Base-by-base conservation (phyloP, 2,329 filamentous ascomycete genomes). In the Aspergillus novoparasiticus region DNA sequence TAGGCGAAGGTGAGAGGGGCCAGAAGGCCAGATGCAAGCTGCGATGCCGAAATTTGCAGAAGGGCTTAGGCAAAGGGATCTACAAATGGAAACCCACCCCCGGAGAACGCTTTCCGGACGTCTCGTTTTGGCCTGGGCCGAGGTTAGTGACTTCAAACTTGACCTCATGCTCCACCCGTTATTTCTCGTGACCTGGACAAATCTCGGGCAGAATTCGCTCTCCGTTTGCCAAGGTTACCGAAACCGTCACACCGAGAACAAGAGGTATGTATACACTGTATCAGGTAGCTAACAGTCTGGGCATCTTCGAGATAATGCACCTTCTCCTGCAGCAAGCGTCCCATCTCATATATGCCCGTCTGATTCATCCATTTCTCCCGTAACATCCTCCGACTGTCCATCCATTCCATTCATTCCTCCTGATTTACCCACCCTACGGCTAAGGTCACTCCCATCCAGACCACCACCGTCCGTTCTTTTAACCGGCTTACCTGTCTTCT, bases 51-150 rank as follows among this genome's bases (percentile, higher is more conserved):
- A 55, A n/a, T 55, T 55, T 55, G n/a, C 43, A 59, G 45, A 36
- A 43, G 45, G 45, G 23, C 36, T 46, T 57, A 46, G 55, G 55
- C 58, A 59, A 59, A 59, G 36, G 48, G 58, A 59, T 59, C 58
- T 46, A 54, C 58, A 51, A 50, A 50, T 51, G 36, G 48, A 34
- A 51, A 57, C 45, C 61, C 62, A 60, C 58, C 61, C 61, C 61
- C 62, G 62, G 62, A 64, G 62, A 64, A 64, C 62, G 62, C 62
- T 64, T 60, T 64, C 62, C 62, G 62, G 32, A 55, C 30, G 30
- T 54, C 32, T 51, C 34, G 46, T 19, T 32, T 59, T 59, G 59
- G 62, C 60, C n/a, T 54, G 60, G 50, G 50, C 60, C 60, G 45
- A 48, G 60, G 60, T 61, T 54, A 41, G 39, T 41, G 39, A 41